Evolutionary conservation across 2,329 filamentous ascomycete species (phyloP).

Genomic region (Alternaria infectoria): DNA sequence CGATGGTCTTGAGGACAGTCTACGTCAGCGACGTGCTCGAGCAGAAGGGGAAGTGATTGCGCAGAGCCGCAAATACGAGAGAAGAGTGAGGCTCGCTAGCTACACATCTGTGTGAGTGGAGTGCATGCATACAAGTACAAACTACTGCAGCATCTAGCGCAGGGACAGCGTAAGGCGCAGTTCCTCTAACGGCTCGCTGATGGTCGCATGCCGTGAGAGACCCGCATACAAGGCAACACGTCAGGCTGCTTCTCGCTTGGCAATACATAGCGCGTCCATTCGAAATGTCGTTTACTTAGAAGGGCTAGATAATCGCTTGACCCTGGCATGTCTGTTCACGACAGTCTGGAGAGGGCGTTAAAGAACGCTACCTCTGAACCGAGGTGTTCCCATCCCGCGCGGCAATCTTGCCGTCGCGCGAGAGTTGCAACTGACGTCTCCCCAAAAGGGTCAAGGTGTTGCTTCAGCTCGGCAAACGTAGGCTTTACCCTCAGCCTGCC

Average conservation of each 20-base stretch:
- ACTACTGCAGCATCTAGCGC: slow-evolving; percentile 14
- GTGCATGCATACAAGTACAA: not conserved
- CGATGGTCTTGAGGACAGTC: not conserved
- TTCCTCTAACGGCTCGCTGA: slow-evolving; percentile 22
- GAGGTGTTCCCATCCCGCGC: slow-evolving; percentile 5
- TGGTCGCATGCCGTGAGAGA: slow-evolving; percentile 26
- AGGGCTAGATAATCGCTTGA: slow-evolving; percentile 5
- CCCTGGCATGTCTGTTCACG: slow-evolving; percentile 7
- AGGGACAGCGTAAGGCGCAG: slow-evolving; percentile 27
- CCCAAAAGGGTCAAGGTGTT: slow-evolving; percentile 4
- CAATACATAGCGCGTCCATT: slow-evolving; percentile 13
- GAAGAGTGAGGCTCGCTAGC: slow-evolving; percentile 26
- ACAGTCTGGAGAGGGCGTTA: slow-evolving; percentile 6
- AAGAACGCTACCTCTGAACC: slow-evolving; percentile 5
- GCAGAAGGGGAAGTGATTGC: not conserved
- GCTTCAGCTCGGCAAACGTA: slow-evolving; percentile 15
- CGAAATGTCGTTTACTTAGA: slow-evolving; percentile 7
- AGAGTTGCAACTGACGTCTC: not conserved
- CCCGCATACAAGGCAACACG: slow-evolving; percentile 24
- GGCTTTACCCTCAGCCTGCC: slow-evolving; percentile 10
- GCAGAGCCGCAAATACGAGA: slow-evolving; percentile 18
- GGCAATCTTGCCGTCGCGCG: not conserved
- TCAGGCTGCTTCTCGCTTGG: slow-evolving; percentile 35
- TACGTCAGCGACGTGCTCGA: not conserved
- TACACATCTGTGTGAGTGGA: slow-evolving; percentile 2